phyloP scores from a whole-genome alignment of 2,329 filamentous ascomycete species.

The Lithohypha guttulata region DNA sequence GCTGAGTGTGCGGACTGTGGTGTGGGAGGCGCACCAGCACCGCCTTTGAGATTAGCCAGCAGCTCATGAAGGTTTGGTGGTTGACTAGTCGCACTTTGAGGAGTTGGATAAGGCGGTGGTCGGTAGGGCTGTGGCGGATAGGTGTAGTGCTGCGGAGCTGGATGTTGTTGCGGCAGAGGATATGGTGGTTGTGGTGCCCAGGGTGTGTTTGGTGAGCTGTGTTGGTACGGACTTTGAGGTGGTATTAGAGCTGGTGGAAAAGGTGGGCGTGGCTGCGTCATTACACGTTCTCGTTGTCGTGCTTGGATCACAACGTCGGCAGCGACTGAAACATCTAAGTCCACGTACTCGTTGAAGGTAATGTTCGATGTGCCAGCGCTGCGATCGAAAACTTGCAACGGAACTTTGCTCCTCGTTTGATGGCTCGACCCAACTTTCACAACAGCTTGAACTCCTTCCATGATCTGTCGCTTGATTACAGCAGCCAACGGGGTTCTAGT shows the following conservation, averaged over 20 bases:
- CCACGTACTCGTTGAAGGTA: slow-evolving; percentile 76
- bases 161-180: slow-evolving; percentile 12
- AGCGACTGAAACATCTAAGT: slow-evolving; percentile 66
- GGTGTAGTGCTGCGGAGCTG: slow-evolving; percentile 12
- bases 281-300: slow-evolving; percentile 41
- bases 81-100: slow-evolving; percentile 1
- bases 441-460: slow-evolving; percentile 81
- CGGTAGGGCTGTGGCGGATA: slow-evolving; percentile 15
- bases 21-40: slow-evolving; percentile 1
- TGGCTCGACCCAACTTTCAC: slow-evolving; percentile 62
- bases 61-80: slow-evolving; percentile 20
- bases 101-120: slow-evolving; percentile 12
- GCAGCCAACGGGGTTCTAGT: slow-evolving; percentile 65
- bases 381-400: slow-evolving; percentile 76
- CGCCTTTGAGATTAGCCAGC: slow-evolving; percentile 18
- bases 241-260: slow-evolving; percentile 54
- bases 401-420: slow-evolving; percentile 61
- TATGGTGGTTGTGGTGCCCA: slow-evolving; percentile 11
- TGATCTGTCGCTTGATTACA: slow-evolving; percentile 72
- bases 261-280: slow-evolving; percentile 29
- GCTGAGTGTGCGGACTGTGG: slow-evolving; percentile 15
- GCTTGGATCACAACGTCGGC: slow-evolving; percentile 69
- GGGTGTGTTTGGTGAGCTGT: slow-evolving; percentile 12
- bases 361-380: slow-evolving; percentile 63
- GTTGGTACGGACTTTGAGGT: slow-evolving; percentile 13